Conservation (phyloP, 805 yeast genomes). For the Wickerhamiella cacticola region DNA sequence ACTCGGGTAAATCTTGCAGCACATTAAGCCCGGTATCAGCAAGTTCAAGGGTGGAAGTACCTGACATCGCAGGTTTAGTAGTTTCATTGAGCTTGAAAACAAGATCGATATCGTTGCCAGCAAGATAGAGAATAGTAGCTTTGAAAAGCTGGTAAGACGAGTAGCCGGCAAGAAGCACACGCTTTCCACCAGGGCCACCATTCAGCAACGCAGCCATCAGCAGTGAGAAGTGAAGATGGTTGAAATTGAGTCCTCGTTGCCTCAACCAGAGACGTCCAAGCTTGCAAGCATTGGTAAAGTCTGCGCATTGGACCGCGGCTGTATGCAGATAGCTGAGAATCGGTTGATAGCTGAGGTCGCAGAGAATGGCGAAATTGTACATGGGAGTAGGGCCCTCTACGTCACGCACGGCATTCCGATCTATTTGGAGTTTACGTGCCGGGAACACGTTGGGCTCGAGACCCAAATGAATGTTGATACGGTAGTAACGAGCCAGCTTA, state of each 20-base stretch:
- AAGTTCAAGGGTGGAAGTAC: conserved; percentile 15
- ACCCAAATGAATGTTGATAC: conserved; percentile 61
- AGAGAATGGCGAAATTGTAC: conserved; percentile 69
- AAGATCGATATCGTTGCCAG: conserved; percentile 32
- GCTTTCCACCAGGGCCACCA: conserved; percentile 64
- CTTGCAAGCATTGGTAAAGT: conserved; percentile 76
- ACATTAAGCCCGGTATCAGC: conserved; percentile 48
- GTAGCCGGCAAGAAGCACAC: conserved; percentile 71
- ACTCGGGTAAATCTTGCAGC: conserved; percentile 64
- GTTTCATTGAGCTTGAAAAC: neutral
- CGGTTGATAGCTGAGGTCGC: conserved; percentile 55
- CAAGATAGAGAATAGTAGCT: conserved; percentile 70
- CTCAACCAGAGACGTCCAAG: conserved; percentile 82
- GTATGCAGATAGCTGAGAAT: conserved; percentile 67
- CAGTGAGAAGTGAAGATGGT: conserved; percentile 78
- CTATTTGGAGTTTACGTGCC: conserved; percentile 61
- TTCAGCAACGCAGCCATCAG: conserved; percentile 68
- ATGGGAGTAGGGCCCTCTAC: conserved; percentile 53
- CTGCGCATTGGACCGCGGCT: conserved; percentile 41
- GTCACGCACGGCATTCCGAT: conserved; percentile 62
- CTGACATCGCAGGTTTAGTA: conserved; percentile 8
- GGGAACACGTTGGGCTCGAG: conserved; percentile 64
- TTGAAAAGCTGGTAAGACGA: conserved; percentile 89
- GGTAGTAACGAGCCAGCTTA: conserved; percentile 35
- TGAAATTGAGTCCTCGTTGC: conserved; percentile 75